These are phyloP conservation scores for Mimosa bimucronata DNA, from an alignment of 306 rosid species.

Conservation along the genomic window DNA sequence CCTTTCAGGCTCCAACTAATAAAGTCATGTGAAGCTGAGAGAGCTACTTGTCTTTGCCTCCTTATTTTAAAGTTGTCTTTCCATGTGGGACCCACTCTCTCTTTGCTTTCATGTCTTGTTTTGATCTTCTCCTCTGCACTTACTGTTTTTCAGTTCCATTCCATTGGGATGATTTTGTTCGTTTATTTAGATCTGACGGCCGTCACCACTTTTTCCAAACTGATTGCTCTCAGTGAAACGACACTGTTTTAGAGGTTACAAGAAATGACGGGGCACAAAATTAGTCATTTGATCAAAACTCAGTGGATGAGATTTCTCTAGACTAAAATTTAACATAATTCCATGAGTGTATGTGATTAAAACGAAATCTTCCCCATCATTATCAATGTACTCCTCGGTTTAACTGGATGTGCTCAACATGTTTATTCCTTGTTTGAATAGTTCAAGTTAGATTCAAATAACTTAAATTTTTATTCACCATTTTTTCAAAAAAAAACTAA, in stretches of 20 bases:
- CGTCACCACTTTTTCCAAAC: not conserved
- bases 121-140: not conserved
- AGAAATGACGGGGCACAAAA: not conserved
- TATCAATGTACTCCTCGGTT: not conserved
- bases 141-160: not conserved
- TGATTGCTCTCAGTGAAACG: not conserved
- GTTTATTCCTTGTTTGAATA: not conserved
- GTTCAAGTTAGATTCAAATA: not conserved
- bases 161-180: not conserved
- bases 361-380: not conserved
- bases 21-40: slow-evolving; percentile 72
- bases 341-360: not conserved
- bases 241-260: not conserved
- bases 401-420: not conserved
- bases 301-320: not conserved
- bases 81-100: slow-evolving; percentile 41
- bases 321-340: not conserved
- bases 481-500: not conserved
- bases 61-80: slow-evolving; percentile 36
- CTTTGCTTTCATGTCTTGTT: not conserved
- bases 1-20: slow-evolving; percentile 64
- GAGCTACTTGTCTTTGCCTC: slow-evolving; percentile 66
- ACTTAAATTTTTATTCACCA: not conserved
- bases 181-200: not conserved
- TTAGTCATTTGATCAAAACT: not conserved